These are phyloP conservation scores for Xerocomellus amylosporus DNA, from an alignment of 768 basidiomycete species.

Conservation along the genomic window DNA sequence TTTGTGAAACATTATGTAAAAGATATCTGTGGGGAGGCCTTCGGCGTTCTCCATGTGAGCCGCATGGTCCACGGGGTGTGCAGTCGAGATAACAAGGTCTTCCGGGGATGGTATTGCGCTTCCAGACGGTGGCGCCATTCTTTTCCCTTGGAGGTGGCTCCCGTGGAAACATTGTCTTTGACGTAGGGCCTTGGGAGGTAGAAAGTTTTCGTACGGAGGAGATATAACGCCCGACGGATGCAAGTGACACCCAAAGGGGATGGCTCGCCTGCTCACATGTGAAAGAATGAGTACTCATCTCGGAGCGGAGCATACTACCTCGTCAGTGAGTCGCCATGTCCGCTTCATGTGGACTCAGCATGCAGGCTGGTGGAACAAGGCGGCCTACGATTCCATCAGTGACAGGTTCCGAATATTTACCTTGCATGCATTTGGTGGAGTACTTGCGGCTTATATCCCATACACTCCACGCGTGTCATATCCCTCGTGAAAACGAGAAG, in stretches of 20 bases:
- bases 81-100: constrained; percentile 9
- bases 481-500: background rate
- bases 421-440: background rate
- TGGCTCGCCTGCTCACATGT: background rate
- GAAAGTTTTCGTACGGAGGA: background rate
- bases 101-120: background rate
- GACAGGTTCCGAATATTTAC: background rate
- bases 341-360: background rate
- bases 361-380: background rate
- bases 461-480: background rate
- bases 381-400: background rate
- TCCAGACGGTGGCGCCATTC: background rate
- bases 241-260: background rate
- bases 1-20: constrained; percentile 19
- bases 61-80: constrained; percentile 2
- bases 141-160: background rate
- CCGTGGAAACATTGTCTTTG: background rate
- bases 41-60: constrained; percentile 18
- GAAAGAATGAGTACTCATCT: background rate
- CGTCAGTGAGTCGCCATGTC: background rate
- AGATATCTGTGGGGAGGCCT: background rate
- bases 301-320: background rate
- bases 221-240: background rate
- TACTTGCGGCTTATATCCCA: background rate
- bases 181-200: background rate